Percentiles rank a stretch among this genome's conserved stretches.
phyloP scores from a whole-genome alignment of 1,284 basidiomycete genomes.

The Cryptococcus sp. region DNA sequence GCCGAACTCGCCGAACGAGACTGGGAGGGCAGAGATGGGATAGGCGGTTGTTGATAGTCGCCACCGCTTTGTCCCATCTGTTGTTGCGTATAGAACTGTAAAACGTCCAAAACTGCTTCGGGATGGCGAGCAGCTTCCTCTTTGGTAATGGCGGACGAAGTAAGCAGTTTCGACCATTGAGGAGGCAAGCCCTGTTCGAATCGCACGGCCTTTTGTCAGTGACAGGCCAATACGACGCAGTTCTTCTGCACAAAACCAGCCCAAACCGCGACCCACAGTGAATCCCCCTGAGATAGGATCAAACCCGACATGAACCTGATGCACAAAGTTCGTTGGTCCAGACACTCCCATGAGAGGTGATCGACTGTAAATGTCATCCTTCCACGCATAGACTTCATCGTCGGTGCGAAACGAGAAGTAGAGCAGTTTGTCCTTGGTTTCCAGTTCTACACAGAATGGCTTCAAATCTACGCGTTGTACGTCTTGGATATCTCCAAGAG shows the following conservation, averaged over 20 bases:
- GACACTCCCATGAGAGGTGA: slow-evolving; percentile 91
- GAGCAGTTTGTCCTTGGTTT: slow-evolving; percentile 69
- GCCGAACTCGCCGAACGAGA: slow-evolving; percentile 54
- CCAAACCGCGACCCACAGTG: slow-evolving; percentile 62
- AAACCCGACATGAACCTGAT: slow-evolving; percentile 97
- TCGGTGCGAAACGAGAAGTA: slow-evolving; percentile 73
- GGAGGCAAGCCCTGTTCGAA: slow-evolving; percentile 80
- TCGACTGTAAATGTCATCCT: slow-evolving; percentile 90
- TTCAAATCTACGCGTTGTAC: slow-evolving; percentile 90
- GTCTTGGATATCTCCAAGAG: slow-evolving; percentile 75
- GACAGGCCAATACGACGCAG: not conserved
- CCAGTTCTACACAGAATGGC: slow-evolving; percentile 84
- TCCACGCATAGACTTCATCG: slow-evolving; percentile 95
- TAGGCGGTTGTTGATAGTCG: slow-evolving; percentile 24
- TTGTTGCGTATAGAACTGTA: slow-evolving; percentile 98
- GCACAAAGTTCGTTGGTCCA: slow-evolving; percentile 94
- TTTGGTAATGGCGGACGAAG: slow-evolving; percentile 93
- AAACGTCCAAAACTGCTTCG: slow-evolving; percentile 93
- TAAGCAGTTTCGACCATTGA: slow-evolving; percentile 93
- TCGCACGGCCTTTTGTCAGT: not conserved
- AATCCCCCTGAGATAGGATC: slow-evolving; percentile 92
- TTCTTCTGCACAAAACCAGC: not conserved
- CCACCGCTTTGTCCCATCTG: slow-evolving; percentile 60
- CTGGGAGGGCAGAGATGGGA: slow-evolving; percentile 51
- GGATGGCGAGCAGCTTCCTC: slow-evolving; percentile 97